These are phyloP conservation scores for Citrus sinensis DNA, from an alignment of 345 rosid genomes.

Conservation along the genomic window DNA sequence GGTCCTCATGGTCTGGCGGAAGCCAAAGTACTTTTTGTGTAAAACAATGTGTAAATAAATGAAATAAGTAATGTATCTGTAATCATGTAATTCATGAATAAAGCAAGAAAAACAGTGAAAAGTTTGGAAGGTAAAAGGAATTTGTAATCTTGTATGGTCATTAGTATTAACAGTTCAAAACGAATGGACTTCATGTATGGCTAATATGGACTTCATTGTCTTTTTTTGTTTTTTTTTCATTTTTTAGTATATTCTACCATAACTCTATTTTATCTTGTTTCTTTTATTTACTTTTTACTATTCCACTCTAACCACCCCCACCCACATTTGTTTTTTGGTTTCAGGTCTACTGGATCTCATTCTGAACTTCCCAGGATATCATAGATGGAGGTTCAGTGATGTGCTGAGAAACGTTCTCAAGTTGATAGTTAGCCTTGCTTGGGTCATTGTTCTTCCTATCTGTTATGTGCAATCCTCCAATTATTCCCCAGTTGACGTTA, in stretches of 20 bases:
- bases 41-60: background rate
- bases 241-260: background rate
- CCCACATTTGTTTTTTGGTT: constrained; percentile 8
- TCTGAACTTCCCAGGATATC: constrained; percentile 93
- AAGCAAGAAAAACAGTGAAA: background rate
- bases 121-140: background rate
- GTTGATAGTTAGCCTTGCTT: constrained; percentile 66
- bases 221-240: background rate
- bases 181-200: background rate
- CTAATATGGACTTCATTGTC: background rate
- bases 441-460: constrained; percentile 75
- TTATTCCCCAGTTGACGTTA: constrained; percentile 38
- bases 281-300: background rate
- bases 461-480: constrained; percentile 61
- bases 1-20: background rate
- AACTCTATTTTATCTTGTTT: background rate
- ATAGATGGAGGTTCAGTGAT: constrained; percentile 83
- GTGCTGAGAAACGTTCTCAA: constrained; percentile 72
- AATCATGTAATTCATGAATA: background rate
- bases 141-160: background rate
- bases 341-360: constrained; percentile 82
- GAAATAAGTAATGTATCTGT: background rate
- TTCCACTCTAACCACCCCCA: background rate
- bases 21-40: background rate
- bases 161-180: background rate